A percentile compares a stretch with the other conserved stretches of the same genome.
These are phyloP conservation scores for Nigrospora osmanthi DNA, from an alignment of 2,329 filamentous ascomycete species.

Conservation along the genomic window DNA sequence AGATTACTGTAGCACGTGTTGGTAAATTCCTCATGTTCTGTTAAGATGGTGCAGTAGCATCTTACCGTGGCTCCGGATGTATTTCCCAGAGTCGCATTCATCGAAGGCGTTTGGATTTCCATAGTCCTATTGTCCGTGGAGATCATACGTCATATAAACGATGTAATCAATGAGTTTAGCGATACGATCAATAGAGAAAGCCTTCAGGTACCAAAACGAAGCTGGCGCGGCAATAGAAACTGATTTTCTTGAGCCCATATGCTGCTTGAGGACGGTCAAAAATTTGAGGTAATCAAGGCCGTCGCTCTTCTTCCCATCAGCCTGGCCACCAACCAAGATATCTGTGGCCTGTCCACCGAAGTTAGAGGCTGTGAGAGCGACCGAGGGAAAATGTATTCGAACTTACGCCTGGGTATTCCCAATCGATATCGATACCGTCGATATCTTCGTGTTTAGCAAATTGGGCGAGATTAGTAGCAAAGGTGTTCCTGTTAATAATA, in stretches of 20 bases:
- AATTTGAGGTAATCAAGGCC: constrained; percentile 25
- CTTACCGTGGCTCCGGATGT: not conserved
- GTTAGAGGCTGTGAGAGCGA: too few relatives aligned
- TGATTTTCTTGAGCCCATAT: constrained; percentile 14
- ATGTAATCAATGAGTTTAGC: constrained; percentile 12
- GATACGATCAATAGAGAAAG: constrained; percentile 13
- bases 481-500: constrained; percentile 19
- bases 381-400: too few relatives aligned
- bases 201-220: constrained; percentile 25
- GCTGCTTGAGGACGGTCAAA: constrained; percentile 15
- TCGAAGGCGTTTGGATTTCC: constrained; percentile 1
- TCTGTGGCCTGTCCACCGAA: too few relatives aligned
- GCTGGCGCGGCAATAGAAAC: constrained; percentile 16
- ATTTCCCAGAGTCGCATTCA: not conserved
- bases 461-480: constrained; percentile 19
- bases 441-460: constrained; percentile 21
- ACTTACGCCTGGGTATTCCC: constrained; percentile 8
- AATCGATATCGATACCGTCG: constrained; percentile 22
- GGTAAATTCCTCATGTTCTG: not conserved
- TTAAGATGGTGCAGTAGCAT: too few relatives aligned
- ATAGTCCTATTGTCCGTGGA: constrained; percentile 21
- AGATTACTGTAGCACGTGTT: not conserved
- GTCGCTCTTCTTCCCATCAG: constrained; percentile 11
- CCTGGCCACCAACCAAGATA: constrained; percentile 7
- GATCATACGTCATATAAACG: constrained; percentile 9